Evolutionary conservation across 1,284 basidiomycete genomes (phyloP).

Genomic region (Ustilago nuda): DNA sequence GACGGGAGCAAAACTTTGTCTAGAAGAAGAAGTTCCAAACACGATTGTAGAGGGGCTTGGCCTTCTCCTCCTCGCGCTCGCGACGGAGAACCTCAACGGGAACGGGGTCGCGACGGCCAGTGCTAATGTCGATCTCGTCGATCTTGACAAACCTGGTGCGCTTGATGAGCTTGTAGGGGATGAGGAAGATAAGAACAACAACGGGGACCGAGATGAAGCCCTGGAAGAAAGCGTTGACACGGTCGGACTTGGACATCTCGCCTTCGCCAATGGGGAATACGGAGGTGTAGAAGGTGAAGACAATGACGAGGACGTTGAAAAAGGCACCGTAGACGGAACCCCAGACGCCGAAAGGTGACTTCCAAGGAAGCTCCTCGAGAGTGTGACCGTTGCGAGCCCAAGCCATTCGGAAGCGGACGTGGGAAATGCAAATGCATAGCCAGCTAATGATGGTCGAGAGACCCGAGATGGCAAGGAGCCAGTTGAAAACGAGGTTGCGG

Average conservation of each 20-base stretch:
- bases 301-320: slow-evolving; percentile 60
- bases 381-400: slow-evolving; percentile 72
- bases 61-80: slow-evolving; percentile 61
- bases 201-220: slow-evolving; percentile 70
- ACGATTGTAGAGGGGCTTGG: slow-evolving; percentile 51
- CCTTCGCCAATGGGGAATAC: slow-evolving; percentile 65
- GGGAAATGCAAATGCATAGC: slow-evolving; percentile 58
- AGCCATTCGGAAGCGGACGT: slow-evolving; percentile 75
- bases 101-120: slow-evolving; percentile 61
- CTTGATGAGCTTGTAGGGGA: slow-evolving; percentile 53
- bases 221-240: slow-evolving; percentile 72
- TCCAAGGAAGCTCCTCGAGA: slow-evolving; percentile 72
- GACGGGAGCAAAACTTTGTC: slow-evolving; percentile 1
- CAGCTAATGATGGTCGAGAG: slow-evolving; percentile 73
- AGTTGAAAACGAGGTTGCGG: slow-evolving; percentile 70
- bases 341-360: slow-evolving; percentile 71
- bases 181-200: slow-evolving; percentile 46
- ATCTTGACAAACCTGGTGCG: slow-evolving; percentile 49
- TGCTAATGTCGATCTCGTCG: slow-evolving; percentile 64
- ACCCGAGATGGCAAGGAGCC: slow-evolving; percentile 72
- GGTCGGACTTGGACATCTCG: slow-evolving; percentile 43
- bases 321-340: slow-evolving; percentile 71
- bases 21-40: slow-evolving; percentile 60
- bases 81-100: slow-evolving; percentile 60
- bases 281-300: slow-evolving; percentile 50